phyloP scores from a whole-genome alignment of 2,329 filamentous ascomycete species.

The Aspergillus viridinutans region DNA sequence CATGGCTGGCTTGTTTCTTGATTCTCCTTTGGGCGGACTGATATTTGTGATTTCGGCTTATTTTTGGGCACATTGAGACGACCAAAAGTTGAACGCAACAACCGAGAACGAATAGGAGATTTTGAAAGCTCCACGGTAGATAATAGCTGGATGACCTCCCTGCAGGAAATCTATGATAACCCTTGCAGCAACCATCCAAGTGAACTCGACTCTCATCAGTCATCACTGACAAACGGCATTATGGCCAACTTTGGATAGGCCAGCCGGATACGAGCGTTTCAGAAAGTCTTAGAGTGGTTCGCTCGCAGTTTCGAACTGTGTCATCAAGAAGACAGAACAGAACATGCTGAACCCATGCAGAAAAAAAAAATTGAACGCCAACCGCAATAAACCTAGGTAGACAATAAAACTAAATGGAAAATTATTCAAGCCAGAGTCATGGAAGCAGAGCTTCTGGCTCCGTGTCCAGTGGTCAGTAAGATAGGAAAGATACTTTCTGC shows the following conservation, averaged over 20 bases:
- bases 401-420: not conserved
- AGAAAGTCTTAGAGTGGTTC: not conserved
- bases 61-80: not conserved
- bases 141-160: not conserved
- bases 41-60: not conserved
- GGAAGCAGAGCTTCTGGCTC: not conserved
- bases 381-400: not conserved
- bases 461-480: not conserved
- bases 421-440: not conserved
- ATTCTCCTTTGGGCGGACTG: not conserved
- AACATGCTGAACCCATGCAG: not conserved
- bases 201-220: not conserved
- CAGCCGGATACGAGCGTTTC: not conserved
- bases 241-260: not conserved
- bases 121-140: not conserved
- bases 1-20: not conserved
- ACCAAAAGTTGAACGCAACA: not conserved
- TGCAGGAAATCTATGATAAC: not conserved
- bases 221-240: not conserved
- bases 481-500: not conserved
- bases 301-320: not conserved
- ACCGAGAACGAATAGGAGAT: conserved; percentile 11
- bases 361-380: not conserved
- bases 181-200: not conserved
- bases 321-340: not conserved